Evolutionary conservation across 139 green algal species (phyloP).

Genomic region (Limnomonas spitsbergensis): DNA sequence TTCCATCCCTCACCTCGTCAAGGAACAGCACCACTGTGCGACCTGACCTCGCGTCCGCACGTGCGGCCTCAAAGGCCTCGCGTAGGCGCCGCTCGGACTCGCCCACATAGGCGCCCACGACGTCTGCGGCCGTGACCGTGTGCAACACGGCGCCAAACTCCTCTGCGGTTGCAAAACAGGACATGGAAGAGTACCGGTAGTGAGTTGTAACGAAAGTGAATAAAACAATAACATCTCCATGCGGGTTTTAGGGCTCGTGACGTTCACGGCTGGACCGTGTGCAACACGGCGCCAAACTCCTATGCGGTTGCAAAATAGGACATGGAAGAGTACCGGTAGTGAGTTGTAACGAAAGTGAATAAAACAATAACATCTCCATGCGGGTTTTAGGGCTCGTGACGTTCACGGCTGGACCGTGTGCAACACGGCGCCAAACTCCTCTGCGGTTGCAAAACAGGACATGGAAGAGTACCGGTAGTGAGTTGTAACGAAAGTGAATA

Average conservation of each 20-base stretch:
- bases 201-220: no score
- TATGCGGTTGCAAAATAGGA: conserved; percentile 30
- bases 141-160: conserved; percentile 64
- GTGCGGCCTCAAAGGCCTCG: conserved; percentile 71
- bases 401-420: conserved; percentile 50
- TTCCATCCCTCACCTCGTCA: conserved; percentile 65
- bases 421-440: conserved; percentile 59
- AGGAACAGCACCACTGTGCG: conserved; percentile 76
- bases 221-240: no score
- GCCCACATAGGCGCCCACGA: conserved; percentile 76
- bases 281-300: conserved; percentile 60
- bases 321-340: no score
- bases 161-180: conserved; percentile 31
- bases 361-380: no score
- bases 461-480: no score
- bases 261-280: conserved; percentile 49
- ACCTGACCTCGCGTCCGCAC: conserved; percentile 40
- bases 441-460: conserved; percentile 28
- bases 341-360: no score
- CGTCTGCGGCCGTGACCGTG: conserved; percentile 49
- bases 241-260: conserved; percentile 78
- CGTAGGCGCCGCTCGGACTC: conserved; percentile 85
- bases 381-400: conserved; percentile 76
- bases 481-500: no score
- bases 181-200: no score